These are phyloP conservation scores for Epithemia pelagica DNA, from an alignment of 108 stramenopile genomes.

Conservation along the genomic window DNA sequence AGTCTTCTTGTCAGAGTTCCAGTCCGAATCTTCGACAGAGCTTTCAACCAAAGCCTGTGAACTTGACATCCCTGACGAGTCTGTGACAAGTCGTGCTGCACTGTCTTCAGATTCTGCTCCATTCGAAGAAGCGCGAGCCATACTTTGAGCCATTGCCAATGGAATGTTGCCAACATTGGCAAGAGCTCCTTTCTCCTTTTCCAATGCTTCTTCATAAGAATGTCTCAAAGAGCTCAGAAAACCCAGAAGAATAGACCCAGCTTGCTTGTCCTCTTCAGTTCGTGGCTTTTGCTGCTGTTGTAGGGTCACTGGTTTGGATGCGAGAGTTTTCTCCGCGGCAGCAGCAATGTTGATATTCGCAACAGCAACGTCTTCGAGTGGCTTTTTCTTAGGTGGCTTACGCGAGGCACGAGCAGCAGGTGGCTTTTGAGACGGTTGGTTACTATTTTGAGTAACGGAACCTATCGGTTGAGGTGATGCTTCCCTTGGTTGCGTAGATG, in stretches of 20 bases:
- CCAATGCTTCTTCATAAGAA: conserved; percentile 27
- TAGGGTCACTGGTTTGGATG: not conserved
- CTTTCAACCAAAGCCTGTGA: conserved; percentile 9
- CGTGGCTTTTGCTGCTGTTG: not conserved
- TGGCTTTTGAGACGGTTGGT: not conserved
- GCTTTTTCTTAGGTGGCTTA: not conserved
- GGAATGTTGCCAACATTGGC: not conserved
- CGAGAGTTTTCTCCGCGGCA: conserved; percentile 1
- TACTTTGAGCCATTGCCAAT: not conserved
- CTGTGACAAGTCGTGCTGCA: conserved; percentile 15
- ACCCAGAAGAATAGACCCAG: conserved; percentile 30
- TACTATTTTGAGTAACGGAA: not conserved
- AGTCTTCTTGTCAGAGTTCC: conserved; percentile 18
- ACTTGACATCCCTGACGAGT: conserved; percentile 27
- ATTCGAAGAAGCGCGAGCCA: not conserved
- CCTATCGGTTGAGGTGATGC: not conserved
- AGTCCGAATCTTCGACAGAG: conserved; percentile 25
- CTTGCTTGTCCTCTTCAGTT: conserved; percentile 23
- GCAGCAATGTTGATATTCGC: not conserved
- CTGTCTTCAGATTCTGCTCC: not conserved
- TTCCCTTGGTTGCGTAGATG: not conserved
- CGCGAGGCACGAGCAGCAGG: not conserved
- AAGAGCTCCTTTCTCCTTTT: conserved; percentile 12
- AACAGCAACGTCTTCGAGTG: not conserved
- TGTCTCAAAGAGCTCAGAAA: conserved; percentile 36